Evolutionary conservation across 1,284 basidiomycete species (phyloP).

Genomic region (Cutaneotrichosporon cyanovorans): DNA sequence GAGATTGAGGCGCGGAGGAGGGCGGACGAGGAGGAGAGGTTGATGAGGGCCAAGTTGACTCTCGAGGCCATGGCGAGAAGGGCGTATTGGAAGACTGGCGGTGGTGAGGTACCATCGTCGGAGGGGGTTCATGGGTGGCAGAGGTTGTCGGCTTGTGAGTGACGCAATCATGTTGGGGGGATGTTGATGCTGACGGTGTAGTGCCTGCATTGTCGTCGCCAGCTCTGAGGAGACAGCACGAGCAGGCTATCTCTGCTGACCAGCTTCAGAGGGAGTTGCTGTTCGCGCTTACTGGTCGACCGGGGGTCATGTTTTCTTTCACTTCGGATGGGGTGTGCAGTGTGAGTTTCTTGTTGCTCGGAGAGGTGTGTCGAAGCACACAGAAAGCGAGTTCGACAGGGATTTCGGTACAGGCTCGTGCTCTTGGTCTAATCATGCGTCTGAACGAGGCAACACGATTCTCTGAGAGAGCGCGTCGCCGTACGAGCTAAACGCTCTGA

Average conservation of each 20-base stretch:
- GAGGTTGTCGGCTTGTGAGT: conserved; percentile 25
- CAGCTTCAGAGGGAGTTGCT: conserved; percentile 38
- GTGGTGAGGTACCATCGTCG: conserved; percentile 3
- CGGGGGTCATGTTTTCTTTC: conserved; percentile 28
- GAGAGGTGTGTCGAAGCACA: too few relatives aligned
- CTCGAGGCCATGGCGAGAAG: conserved; percentile 14
- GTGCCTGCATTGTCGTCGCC: conserved; percentile 10
- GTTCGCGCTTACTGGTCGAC: conserved; percentile 31
- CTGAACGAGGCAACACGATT: too few relatives aligned
- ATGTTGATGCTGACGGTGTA: background rate
- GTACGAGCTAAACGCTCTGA: too few relatives aligned
- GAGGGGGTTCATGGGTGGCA: conserved; percentile 29
- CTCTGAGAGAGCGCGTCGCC: too few relatives aligned
- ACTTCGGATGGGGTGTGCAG: conserved; percentile 14
- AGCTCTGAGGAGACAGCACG: background rate
- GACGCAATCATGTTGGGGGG: background rate
- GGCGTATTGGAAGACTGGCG: conserved; percentile 30
- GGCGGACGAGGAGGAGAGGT: conserved; percentile 11
- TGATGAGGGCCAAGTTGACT: conserved; percentile 14
- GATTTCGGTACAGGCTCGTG: too few relatives aligned
- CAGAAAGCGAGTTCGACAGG: too few relatives aligned
- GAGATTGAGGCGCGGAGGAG: conserved; percentile 11
- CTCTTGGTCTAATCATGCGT: too few relatives aligned
- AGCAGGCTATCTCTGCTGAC: conserved; percentile 21
- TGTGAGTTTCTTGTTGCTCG: too few relatives aligned